Base-by-base conservation (phyloP, 2,329 filamentous ascomycete genomes). In the Cytospora piceicola region DNA sequence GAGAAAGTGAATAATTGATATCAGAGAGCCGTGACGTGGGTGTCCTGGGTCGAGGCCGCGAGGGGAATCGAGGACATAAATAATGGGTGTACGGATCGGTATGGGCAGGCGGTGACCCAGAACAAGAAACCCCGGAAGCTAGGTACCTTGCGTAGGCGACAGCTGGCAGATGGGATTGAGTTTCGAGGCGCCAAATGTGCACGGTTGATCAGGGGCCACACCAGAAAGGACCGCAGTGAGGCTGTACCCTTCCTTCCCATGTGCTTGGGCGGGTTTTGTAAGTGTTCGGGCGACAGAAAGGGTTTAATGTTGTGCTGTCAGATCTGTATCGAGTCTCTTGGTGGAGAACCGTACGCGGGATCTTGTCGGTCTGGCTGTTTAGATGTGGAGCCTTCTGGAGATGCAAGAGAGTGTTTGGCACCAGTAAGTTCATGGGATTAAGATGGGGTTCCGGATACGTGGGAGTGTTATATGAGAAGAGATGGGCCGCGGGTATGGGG, bases 191-290 rank as follows among this genome's bases (percentile, higher is more conserved):
- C 55, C 64, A 49, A 52, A 57, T 54, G 49, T 66, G 60, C 54
- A 51, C 39, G 24, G 54, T 53, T 14, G 54, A 58, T 51, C 53
- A 54, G 46, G 32, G 29, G 46, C 53, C 22, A 39, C 36, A 39
- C 12, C 29, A 27, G 39, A 30, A n/a, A 42, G 51, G 63, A 58
- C 54, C 22, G 58, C 55, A 63, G 36, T 32, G 63, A 53, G 66
- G 66, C 66, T 65, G 63, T 66, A 39, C 36, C 29, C 61, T 51
- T 53, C 59, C n/a, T 30, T 56, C 42, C 55, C 64, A 46, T 62
- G 46, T 57, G 29, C 53, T 54, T 42, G 39, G 56, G 65, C 61
- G 54, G 57, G 61, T 22, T 51, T 46, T 27, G 57, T 39, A 53
- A 36, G 42, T 15, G 39, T 29, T 54, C 64, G 42, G 42, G 56